A percentile compares a stretch with the other conserved stretches of the same genome.
Conservation (phyloP, 495 filamentous ascomycete genomes). For the Pseudomonodictys pantanalensis region DNA sequence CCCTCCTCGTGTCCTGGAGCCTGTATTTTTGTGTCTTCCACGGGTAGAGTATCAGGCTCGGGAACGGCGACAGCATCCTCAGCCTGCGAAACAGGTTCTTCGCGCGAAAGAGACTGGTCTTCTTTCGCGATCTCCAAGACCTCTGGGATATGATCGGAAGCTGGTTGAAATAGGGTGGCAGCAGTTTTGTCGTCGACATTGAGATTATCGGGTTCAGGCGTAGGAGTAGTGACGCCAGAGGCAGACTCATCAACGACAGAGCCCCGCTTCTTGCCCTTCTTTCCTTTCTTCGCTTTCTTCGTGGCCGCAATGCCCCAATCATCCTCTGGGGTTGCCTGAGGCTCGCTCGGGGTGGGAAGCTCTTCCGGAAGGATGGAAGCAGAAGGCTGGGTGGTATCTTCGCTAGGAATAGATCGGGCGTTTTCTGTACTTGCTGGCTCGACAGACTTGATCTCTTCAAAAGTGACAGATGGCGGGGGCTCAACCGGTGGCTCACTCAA, state of each 20-base stretch:
- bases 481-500: too few species aligned
- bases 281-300: conserved; percentile 22
- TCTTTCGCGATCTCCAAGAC: neutral
- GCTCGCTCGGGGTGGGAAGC: neutral
- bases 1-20: too few species aligned
- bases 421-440: too few species aligned
- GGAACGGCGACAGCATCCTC: neutral
- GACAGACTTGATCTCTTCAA: too few species aligned
- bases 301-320: conserved; percentile 9
- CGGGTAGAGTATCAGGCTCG: neutral
- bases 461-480: too few species aligned
- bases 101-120: neutral
- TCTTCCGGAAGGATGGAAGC: neutral
- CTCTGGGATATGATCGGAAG: neutral
- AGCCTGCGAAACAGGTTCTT: neutral
- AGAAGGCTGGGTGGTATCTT: neutral
- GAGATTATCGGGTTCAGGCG: neutral
- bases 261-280: conserved; percentile 16
- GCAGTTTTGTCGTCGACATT: neutral
- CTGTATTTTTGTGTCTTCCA: neutral
- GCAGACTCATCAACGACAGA: conserved; percentile 14
- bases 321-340: conserved; percentile 6
- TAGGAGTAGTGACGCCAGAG: neutral
- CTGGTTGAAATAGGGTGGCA: neutral
- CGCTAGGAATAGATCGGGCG: neutral